Evolutionary conservation across 2,329 filamentous ascomycete species (phyloP), one percentile per base, ranked within the genome.

Genomic region (Plenodomus lindquistii): DNA sequence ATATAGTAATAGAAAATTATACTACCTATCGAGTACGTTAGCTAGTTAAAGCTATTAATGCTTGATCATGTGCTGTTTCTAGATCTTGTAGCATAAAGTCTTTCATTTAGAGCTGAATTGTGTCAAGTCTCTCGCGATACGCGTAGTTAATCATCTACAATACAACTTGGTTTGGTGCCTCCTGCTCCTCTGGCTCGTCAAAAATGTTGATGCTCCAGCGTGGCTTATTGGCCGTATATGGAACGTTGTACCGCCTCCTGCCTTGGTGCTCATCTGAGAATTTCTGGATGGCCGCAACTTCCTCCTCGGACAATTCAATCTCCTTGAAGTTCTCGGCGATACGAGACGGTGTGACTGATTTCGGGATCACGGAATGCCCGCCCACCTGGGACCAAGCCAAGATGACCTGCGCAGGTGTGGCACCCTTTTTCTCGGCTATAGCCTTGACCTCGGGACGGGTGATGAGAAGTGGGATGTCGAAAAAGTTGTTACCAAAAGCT

Each of bases 351-450:
- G 62, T 66, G 4, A 66, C 62, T 7, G 60, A 64, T 49, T 66
- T 66, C 35, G 63, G 63, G n/a, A 66, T 65, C 34, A 66, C 63
- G 15, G 59, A 63, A 51, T 63, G 57, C 15, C 61, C 63, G 16
- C 61, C 59, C 80, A 95, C 90, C n/a, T 89, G 95, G 38, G 89
- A 84, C 91, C 91, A 96, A 64, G 90, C 82, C 60, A 96, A 81
- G 52, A 96, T 80, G 34, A 96, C 81, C 79, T 96, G 90, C 7
- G 88, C 87, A 7, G 89, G 82, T 9, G 85, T 84, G 20, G 86
- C 80, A 3, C 84, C 79, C 16, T 84, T 80, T 61, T 82, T 80
- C 61, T 81, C 77, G 19, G 87, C 87, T 57, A 48, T 87, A 84
- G 63, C 84, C 80, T 72, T 87, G 73, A 90, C 82, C 68, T 84